phyloP scores from a whole-genome alignment of 495 filamentous ascomycete species.

The Halenospora varia region DNA sequence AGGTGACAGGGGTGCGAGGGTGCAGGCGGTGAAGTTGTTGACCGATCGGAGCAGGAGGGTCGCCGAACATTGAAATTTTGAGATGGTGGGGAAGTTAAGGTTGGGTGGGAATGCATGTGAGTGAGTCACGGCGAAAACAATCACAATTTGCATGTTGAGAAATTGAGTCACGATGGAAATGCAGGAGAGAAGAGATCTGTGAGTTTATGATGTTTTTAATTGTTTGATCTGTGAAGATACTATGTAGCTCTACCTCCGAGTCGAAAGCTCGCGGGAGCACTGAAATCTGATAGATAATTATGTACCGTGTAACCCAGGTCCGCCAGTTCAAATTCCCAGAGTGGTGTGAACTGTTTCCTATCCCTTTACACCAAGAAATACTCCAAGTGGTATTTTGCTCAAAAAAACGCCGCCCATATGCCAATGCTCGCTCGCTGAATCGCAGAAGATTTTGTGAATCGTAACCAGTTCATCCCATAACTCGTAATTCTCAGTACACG shows the following conservation, averaged over 20 bases:
- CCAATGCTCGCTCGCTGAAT: background rate
- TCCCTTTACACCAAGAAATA: background rate
- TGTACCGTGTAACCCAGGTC: background rate
- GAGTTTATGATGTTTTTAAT: background rate
- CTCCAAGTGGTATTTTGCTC: background rate
- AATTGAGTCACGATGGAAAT: background rate
- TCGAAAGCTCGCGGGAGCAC: background rate
- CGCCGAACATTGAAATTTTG: background rate
- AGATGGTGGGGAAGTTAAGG: background rate
- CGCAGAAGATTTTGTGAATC: background rate
- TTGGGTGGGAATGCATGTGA: background rate
- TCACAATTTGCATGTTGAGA: background rate
- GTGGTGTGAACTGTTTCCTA: conserved; percentile 3
- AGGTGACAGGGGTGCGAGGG: too few relatives aligned
- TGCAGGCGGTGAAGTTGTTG: background rate
- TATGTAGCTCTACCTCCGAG: background rate
- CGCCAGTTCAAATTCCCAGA: background rate
- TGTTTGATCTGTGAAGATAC: background rate
- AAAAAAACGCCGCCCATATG: background rate
- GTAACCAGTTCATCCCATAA: background rate
- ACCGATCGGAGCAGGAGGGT: too few relatives aligned
- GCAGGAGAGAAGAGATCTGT: background rate
- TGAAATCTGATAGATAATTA: background rate
- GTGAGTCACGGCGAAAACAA: background rate
- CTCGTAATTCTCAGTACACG: conserved; percentile 21